These are phyloP conservation scores for Oryza coarctata DNA, from an alignment of 176 grass and related monocot genomes.

Conservation along the genomic window DNA sequence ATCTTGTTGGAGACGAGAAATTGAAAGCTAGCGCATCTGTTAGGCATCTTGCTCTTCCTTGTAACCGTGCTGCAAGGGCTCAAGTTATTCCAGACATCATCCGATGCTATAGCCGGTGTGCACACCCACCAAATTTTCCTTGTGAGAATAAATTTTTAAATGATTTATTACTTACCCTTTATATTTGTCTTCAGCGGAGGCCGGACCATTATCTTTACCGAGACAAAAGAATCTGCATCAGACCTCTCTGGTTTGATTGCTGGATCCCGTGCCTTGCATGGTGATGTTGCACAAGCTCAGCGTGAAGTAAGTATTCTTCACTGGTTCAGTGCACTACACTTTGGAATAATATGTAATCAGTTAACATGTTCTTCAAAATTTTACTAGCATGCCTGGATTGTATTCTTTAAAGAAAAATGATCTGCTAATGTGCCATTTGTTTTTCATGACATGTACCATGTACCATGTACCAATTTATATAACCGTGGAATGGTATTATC, in stretches of 20 bases:
- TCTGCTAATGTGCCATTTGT: neutral
- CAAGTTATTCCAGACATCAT: slow-evolving; percentile 97
- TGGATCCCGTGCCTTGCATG: slow-evolving; percentile 89
- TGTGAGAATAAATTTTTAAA: neutral
- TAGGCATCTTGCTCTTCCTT: slow-evolving; percentile 94
- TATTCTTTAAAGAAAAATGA: neutral
- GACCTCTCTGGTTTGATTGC: slow-evolving; percentile 74
- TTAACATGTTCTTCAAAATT: neutral
- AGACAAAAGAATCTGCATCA: slow-evolving; percentile 82
- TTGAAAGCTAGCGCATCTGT: slow-evolving; percentile 90
- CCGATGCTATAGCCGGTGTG: slow-evolving; percentile 87
- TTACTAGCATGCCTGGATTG: neutral
- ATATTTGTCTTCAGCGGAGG: slow-evolving; percentile 56
- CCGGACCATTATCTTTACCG: slow-evolving; percentile 93
- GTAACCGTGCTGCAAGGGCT: slow-evolving; percentile 66
- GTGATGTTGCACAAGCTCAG: slow-evolving; percentile 82
- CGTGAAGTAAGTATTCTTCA: slow-evolving; percentile 73
- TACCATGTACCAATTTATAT: neutral
- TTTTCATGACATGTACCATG: neutral
- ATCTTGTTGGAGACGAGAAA: slow-evolving; percentile 93
- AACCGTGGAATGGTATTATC: neutral
- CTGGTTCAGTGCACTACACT: neutral
- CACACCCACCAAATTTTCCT: neutral
- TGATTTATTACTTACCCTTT: slow-evolving; percentile 19
- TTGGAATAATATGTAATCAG: neutral